Evolutionary conservation across 108 stramenopile genomes (phyloP).

Genomic region (Aureococcus anophagefferens): DNA sequence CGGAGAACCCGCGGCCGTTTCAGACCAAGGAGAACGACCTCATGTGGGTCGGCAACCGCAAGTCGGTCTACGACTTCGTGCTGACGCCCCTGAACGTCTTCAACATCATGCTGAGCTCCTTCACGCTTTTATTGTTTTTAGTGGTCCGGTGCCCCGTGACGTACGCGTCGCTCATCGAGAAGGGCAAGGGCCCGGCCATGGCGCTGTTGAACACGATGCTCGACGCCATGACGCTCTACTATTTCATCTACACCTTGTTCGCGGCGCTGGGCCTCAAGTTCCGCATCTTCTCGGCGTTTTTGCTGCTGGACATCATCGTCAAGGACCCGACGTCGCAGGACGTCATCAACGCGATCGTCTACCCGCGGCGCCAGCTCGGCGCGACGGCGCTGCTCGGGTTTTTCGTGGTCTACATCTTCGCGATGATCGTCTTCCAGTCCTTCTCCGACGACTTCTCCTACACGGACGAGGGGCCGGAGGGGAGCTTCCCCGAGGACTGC

Average conservation of each 20-base stretch:
- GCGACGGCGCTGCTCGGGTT: conserved; percentile 28
- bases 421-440: conserved; percentile 13
- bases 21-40: too few relatives aligned
- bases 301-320: conserved; percentile 25
- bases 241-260: conserved; percentile 6
- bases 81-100: conserved; percentile 5
- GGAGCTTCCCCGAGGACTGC: conserved; percentile 14
- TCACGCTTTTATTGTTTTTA: conserved; percentile 8
- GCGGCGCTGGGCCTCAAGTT: not conserved
- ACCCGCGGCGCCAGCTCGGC: conserved; percentile 23
- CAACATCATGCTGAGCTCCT: conserved; percentile 6
- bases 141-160: conserved; percentile 20
- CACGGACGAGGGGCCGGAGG: conserved; percentile 4
- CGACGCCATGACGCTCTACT: conserved; percentile 22
- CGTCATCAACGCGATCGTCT: conserved; percentile 28
- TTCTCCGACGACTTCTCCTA: conserved; percentile 20
- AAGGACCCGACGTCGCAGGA: conserved; percentile 25
- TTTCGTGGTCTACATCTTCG: conserved; percentile 25
- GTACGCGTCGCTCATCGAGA: conserved; percentile 10
- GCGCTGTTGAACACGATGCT: conserved; percentile 11
- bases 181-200: not conserved
- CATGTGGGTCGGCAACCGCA: too few relatives aligned
- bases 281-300: conserved; percentile 3
- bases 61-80: not conserved
- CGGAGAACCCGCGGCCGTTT: too few relatives aligned